These are phyloP conservation scores for Ilex aquifolium DNA, from an alignment of 257 asterid genomes.

Conservation along the genomic window DNA sequence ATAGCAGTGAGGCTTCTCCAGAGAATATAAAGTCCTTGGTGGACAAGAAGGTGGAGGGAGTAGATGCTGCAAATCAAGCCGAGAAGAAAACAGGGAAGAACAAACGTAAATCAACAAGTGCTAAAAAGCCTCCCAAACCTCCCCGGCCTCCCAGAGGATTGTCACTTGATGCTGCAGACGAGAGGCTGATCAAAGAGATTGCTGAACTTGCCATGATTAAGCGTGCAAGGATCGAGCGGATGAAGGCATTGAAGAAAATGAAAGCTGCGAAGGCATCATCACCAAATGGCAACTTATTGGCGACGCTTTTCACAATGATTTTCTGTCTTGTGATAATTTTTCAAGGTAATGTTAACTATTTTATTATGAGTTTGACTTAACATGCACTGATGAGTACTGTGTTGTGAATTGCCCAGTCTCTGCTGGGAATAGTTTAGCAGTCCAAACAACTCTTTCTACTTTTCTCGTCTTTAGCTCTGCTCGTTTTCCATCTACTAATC, in stretches of 20 bases:
- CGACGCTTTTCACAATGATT: not conserved
- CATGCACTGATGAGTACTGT: not conserved
- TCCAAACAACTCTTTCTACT: not conserved
- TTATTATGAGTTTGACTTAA: not conserved
- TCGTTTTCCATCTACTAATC: not conserved
- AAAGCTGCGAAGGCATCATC: constrained; percentile 50
- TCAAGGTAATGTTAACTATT: not conserved
- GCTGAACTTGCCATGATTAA: constrained; percentile 61
- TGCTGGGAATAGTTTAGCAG: not conserved
- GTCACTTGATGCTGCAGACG: constrained; percentile 84
- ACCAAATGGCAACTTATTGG: not conserved
- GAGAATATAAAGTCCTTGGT: constrained; percentile 21
- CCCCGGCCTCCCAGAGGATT: constrained; percentile 82
- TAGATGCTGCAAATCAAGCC: constrained; percentile 1
- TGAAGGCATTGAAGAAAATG: constrained; percentile 70
- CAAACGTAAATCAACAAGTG: constrained; percentile 46
- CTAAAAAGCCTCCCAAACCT: constrained; percentile 72
- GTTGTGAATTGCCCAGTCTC: not conserved
- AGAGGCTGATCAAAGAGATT: constrained; percentile 69
- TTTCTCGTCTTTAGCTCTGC: not conserved
- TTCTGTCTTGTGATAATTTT: not conserved
- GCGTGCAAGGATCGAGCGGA: constrained; percentile 71
- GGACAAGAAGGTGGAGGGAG: constrained; percentile 15
- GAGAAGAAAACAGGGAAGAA: constrained; percentile 45
- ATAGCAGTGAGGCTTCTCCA: constrained; percentile 19